Evolutionary conservation across 352 stramenopile species (phyloP).

Genomic region (Phytophthora sansomeana): DNA sequence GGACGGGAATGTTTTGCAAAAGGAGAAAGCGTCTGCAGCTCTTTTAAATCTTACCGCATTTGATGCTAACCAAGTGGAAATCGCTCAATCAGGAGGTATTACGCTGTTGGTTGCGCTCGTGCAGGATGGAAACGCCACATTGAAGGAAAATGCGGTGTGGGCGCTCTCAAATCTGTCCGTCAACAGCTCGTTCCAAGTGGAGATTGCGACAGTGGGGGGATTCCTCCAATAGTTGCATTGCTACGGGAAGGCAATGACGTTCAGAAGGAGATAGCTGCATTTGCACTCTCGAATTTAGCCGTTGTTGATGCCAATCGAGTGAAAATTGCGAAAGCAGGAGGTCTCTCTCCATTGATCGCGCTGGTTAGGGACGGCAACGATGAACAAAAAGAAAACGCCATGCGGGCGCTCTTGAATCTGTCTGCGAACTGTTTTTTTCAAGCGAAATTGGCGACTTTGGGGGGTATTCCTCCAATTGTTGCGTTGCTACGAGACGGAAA

Average conservation of each 20-base stretch:
- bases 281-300: background rate
- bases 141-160: slow-evolving; percentile 13
- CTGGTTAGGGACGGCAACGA: slow-evolving; percentile 4
- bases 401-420: background rate
- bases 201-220: slow-evolving; percentile 4
- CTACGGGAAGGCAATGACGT: background rate
- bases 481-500: background rate
- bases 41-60: background rate
- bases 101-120: slow-evolving; percentile 13
- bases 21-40: background rate
- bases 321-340: slow-evolving; percentile 4
- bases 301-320: background rate
- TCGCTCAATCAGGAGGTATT: background rate
- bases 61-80: background rate
- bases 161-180: background rate
- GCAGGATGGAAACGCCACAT: slow-evolving; percentile 1
- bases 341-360: slow-evolving; percentile 4
- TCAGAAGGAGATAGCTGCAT: background rate
- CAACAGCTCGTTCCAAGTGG: background rate
- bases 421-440: background rate
- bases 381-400: slow-evolving; percentile 1
- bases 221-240: slow-evolving; percentile 12
- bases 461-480: slow-evolving; percentile 10
- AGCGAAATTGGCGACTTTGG: background rate
- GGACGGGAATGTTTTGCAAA: background rate